Percentiles rank a stretch among this genome's conserved stretches.
These are phyloP conservation scores for Penicillium odoratum DNA, from an alignment of 495 filamentous ascomycete genomes.

Conservation along the genomic window DNA sequence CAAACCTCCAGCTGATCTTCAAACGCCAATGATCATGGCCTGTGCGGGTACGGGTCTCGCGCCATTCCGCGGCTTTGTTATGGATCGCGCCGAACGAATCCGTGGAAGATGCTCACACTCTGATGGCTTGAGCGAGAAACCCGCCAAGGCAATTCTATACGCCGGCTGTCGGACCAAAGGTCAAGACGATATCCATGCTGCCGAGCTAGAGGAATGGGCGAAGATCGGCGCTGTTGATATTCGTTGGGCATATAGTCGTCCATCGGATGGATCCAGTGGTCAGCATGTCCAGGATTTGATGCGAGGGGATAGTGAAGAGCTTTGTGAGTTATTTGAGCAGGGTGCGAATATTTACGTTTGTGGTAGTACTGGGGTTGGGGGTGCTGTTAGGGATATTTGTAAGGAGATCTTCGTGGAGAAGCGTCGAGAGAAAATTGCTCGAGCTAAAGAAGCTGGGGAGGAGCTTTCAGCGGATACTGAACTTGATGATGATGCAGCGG, in stretches of 20 bases:
- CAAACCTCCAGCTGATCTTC: constrained; percentile 61
- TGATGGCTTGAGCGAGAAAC: constrained; percentile 23
- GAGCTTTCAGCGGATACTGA: constrained; percentile 31
- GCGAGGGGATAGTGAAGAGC: constrained; percentile 49
- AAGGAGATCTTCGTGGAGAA: constrained; percentile 48
- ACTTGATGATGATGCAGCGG: constrained; percentile 39
- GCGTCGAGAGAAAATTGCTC: constrained; percentile 41
- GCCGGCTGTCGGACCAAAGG: constrained; percentile 60
- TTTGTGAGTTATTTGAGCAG: constrained; percentile 53
- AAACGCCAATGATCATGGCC: constrained; percentile 66
- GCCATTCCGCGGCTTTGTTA: constrained; percentile 69
- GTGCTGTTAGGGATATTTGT: constrained; percentile 55
- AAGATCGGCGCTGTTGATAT: constrained; percentile 57
- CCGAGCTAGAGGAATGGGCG: constrained; percentile 61
- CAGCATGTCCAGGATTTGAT: constrained; percentile 66
- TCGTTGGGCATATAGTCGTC: constrained; percentile 54
- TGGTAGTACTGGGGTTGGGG: constrained; percentile 61
- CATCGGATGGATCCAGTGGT: constrained; percentile 29
- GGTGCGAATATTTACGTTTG: constrained; percentile 69
- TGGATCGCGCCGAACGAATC: constrained; percentile 62
- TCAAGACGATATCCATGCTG: constrained; percentile 59
- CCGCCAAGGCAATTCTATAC: constrained; percentile 63
- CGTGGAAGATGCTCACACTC: constrained; percentile 38
- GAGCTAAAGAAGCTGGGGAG: constrained; percentile 33
- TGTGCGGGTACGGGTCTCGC: constrained; percentile 60